A percentile compares a stretch with the other conserved stretches of the same genome.
phyloP scores from a whole-genome alignment of 148 eudicot species.

The Hydrangea macrophylla region DNA sequence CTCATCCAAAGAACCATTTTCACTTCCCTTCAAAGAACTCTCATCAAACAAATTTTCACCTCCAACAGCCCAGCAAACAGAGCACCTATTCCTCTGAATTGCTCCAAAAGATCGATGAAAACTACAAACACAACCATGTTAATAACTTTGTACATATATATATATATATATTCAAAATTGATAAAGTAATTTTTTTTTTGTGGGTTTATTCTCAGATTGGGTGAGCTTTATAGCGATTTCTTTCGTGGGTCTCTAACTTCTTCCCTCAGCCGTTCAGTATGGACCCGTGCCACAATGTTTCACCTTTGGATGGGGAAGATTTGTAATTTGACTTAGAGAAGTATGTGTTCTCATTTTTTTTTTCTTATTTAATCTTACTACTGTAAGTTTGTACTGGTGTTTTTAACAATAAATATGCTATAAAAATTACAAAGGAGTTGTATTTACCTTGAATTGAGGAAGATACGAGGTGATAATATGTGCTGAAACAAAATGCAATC shows the following conservation, averaged over 20 bases:
- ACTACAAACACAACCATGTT: slow-evolving; percentile 4
- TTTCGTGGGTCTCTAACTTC: too few species aligned
- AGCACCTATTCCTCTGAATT: slow-evolving; percentile 25
- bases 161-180: background rate
- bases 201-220: too few species aligned
- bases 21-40: slow-evolving; percentile 12
- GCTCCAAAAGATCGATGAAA: slow-evolving; percentile 9
- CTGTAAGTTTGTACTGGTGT: background rate
- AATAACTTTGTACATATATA: background rate
- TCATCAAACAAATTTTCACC: slow-evolving; percentile 29
- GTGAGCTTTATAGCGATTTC: too few species aligned
- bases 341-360: background rate
- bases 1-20: slow-evolving; percentile 37
- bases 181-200: background rate
- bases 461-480: slow-evolving; percentile 19
- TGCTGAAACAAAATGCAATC: slow-evolving; percentile 29
- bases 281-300: too few species aligned
- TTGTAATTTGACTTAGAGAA: too few species aligned
- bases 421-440: too few species aligned
- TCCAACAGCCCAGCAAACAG: slow-evolving; percentile 45
- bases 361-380: background rate
- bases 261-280: too few species aligned
- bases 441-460: slow-evolving; percentile 17
- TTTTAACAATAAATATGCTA: too few species aligned
- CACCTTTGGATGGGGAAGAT: too few species aligned